These are phyloP conservation scores for Lasiodiplodia sp. DNA, from an alignment of 2,329 filamentous ascomycete genomes.

Conservation along the genomic window DNA sequence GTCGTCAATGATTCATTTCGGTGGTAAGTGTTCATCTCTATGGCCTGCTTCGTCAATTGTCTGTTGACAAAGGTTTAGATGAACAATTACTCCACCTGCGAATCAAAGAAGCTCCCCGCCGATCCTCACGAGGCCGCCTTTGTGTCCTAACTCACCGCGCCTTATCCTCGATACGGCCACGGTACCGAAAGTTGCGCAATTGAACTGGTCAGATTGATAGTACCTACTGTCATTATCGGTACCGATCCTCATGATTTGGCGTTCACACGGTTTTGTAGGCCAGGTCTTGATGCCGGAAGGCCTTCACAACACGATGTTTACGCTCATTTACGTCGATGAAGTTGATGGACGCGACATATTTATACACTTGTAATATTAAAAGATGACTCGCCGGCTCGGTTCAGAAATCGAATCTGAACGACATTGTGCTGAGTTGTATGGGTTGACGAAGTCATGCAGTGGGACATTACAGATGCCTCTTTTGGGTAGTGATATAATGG, in stretches of 20 bases:
- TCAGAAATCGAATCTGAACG: neutral
- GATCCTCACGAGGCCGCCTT: neutral
- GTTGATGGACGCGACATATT: neutral
- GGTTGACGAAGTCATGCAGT: no score
- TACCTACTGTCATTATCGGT: neutral
- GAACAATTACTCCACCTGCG: constrained; percentile 10
- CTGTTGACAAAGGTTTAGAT: neutral
- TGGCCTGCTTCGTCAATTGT: neutral
- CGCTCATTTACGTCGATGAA: neutral
- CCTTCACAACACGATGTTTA: neutral
- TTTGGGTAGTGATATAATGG: no score
- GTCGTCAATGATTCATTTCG: constrained; percentile 1
- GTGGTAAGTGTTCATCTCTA: neutral
- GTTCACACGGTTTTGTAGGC: neutral
- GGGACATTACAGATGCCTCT: no score
- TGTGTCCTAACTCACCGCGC: constrained; percentile 5
- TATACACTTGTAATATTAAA: neutral
- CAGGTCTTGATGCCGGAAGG: neutral
- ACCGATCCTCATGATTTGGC: neutral
- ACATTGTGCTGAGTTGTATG: no score
- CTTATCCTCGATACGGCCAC: neutral
- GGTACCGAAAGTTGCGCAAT: constrained; percentile 10
- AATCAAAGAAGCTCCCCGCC: neutral
- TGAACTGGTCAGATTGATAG: neutral
- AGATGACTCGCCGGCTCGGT: neutral